Base-by-base conservation (phyloP, 2,329 filamentous ascomycete species). In the Colletotrichum liriopes region DNA sequence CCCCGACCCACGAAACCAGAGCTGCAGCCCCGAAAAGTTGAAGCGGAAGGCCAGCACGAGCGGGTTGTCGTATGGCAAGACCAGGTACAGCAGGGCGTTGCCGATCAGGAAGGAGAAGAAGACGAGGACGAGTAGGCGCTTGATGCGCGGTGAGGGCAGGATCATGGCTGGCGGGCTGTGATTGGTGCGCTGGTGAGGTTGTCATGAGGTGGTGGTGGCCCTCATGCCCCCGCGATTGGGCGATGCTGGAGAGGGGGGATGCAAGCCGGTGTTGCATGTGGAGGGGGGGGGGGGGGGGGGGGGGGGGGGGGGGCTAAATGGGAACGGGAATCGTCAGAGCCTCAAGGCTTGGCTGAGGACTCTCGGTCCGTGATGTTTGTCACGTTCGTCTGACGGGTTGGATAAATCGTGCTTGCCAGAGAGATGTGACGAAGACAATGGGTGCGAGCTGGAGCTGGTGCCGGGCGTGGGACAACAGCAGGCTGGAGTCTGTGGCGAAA, bases 1-100 rank as follows among this genome's bases (percentile, higher is more conserved):
- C 45, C 76, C 68, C 9, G 78, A 74, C 32, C 75, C 75, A 37
- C 77, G 78, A 20, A 84, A 68, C 32, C 76, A 69, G 63, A 80
- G 79, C 52, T 78, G 74, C 43, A 82, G 62, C n/a, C 82, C 79
- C 18, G 67, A 66, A 20, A 60, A 23, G 45, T 74, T 65, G 72
- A 74, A 75, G 64, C 69, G 73, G 8, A 75, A n/a, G 35, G 72
- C 72, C 7, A 75, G 72, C 20, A 66, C 63, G 29, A 73, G 45
- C 16, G 70, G 52, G 54, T 67, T 74, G 56, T 75, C 74, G 56
- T 68, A 63, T 8, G 74, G 74, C 3, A 75, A 58, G 61, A 74
- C 7, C 51, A 72, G 65, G 59, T 63, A 62, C 4, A 67, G 32
- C 2, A 75, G 29, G 43, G 51, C 43, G 23, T 70, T 70, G 29